Base-by-base conservation (phyloP, 108 stramenopile genomes). In the Skeletonema potamos region DNA sequence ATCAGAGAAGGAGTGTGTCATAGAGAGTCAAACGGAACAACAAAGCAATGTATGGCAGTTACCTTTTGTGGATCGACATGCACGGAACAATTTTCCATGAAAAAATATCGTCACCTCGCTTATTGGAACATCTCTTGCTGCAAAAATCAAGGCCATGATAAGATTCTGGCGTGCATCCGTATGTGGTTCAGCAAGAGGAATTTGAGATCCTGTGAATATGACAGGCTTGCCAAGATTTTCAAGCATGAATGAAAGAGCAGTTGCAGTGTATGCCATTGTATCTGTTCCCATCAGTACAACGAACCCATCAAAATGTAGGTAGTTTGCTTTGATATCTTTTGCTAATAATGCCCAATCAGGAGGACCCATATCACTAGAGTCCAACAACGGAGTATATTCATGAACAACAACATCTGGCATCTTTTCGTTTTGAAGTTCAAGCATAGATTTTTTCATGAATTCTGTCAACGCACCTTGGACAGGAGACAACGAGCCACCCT, bases 161-260 rank as follows among this genome's bases (percentile, higher is more conserved):
- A 99, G 80, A 72, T 99, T 99, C n/a, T 90, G 79, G 27, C 97
- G 78, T 13, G 97, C 99, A 82, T 98, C 97, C 75, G 92, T 97
- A 82, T 97, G 96, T 13, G 89, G 92, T 78, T 96, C 93, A 18
- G 85, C 73, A 11, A 99, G 69, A 1, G 97, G 99, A 30, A 99
- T 92, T 80, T 96, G 96, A 24, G 66, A 66, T 4, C 98, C 98
- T 0, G 98, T 98, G 63, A 97, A 96, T 0, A 97, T 77, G 10
- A 99, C 97, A 6, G 99, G 92, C 73, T 99, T 99, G 13, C 92
- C 89, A 30, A 99, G 84, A 85, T 98, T 97, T 74, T 99, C 96
- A 27, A 99, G 77, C 96, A 99, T 97, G 85, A 98, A 99, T 33
- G 86, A 83, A 28, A 98, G 78, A 4, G 98, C 98, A 15, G 93